Evolutionary conservation across 192 early-diverging fungal genomes (phyloP), one percentile per base, ranked within the genome.

Genomic region (Dissophora globulifera): DNA sequence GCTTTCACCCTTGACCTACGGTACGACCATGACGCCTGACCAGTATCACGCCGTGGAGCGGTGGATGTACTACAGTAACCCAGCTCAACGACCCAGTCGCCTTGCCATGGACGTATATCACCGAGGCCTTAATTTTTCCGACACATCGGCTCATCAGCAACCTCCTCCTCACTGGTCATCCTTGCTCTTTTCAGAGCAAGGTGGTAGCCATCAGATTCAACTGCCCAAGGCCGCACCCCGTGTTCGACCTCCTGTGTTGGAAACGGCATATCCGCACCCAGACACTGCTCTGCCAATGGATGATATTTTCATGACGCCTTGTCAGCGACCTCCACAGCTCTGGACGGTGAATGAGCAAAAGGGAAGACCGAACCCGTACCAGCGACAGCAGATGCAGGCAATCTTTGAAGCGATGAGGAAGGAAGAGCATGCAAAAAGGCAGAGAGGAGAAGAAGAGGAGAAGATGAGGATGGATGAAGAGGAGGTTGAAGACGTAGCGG

Each of bases 301-400:
- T 0, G 30, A 52, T 0, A 20, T 60, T 5, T 69, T 54, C 16
- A 58, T 69, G 50, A 60, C 58, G 3, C 67, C 67, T 6, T 33
- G 29, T 32, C 67, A 69, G 47, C 11, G 67, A 11, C 67, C 67
- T 12, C 58, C 67, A 11, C 58, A 69, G 43, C 35, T 60, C 4
- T 59, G 67, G 58, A 31, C 33, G 7, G 20, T 65, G 3, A 33
- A 55, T 56, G 29, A 32, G 15, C 62, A 65, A 22, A 16, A 46
- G 30, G 62, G 62, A 3, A 3, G 29, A 46, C 62, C 62, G 19
- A 47, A 55, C 17, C 29, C 62, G 8, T 65, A 55, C 38, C 52
- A 55, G 38, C 50, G 29, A 43, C 62, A 64, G 33, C 62, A 62
- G 38, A 29, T 62, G 35, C 50, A 42, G 23, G 13, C 35, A 11